A percentile compares a stretch with the other conserved stretches of the same genome.
Conservation (phyloP, 352 stramenopile genomes). For the Globisporangium radiosum region DNA sequence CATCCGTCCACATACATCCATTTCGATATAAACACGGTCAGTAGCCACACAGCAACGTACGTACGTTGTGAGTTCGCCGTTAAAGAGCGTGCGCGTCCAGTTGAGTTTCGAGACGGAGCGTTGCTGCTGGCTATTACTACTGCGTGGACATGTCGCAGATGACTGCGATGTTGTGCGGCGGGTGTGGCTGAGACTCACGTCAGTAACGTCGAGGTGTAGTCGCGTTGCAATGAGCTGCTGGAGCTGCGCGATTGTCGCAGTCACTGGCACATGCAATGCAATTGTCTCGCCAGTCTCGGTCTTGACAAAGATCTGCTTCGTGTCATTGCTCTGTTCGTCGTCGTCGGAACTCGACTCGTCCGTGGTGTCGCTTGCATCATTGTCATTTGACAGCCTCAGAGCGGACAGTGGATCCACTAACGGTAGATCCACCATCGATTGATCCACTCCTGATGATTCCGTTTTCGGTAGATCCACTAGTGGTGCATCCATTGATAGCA, state of each 20-base stretch:
- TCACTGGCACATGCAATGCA: constrained; percentile 41
- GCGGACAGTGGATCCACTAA: background rate
- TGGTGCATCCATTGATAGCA: no score
- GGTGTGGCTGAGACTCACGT: constrained; percentile 41
- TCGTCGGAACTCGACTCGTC: constrained; percentile 1
- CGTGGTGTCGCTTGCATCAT: constrained; percentile 7
- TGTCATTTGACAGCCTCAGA: constrained; percentile 14
- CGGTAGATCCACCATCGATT: no score
- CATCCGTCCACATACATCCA: background rate
- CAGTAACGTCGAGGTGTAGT: constrained; percentile 42
- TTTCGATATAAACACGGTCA: background rate
- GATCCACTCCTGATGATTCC: no score
- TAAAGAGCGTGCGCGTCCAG: constrained; percentile 55
- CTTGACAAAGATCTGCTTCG: constrained; percentile 63
- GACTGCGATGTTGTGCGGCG: constrained; percentile 12
- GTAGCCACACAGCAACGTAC: constrained; percentile 6
- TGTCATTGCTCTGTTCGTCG: constrained; percentile 8
- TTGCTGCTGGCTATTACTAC: constrained; percentile 9
- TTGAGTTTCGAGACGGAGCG: constrained; percentile 39
- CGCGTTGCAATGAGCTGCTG: constrained; percentile 47
- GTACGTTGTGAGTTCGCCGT: constrained; percentile 44
- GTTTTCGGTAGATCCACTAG: no score
- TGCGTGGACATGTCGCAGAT: constrained; percentile 7
- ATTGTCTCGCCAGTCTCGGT: constrained; percentile 54
- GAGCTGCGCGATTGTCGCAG: constrained; percentile 41